Percentiles rank a stretch among this genome's conserved stretches.
Evolutionary conservation across 2,329 filamentous ascomycete species (phyloP).

Genomic region (Thermothelomyces thermophilus): DNA sequence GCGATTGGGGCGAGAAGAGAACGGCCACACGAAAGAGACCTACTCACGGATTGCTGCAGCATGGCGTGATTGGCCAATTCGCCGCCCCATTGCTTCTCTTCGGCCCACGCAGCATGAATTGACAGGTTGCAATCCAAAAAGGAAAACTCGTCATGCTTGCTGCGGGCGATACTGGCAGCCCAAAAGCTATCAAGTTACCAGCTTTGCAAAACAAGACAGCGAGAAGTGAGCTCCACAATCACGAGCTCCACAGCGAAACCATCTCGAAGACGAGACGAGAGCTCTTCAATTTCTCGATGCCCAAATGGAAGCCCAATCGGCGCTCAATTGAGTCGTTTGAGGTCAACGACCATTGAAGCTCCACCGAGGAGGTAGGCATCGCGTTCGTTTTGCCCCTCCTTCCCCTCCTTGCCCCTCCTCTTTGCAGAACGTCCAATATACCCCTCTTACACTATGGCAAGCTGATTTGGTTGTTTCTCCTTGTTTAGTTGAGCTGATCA

Average conservation of each 20-base stretch:
- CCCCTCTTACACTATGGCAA: background rate
- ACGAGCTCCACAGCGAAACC: background rate
- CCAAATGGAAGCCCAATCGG: conserved; percentile 24
- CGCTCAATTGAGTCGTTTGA: conserved; percentile 21
- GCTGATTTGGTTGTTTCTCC: background rate
- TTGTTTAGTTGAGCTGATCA: background rate
- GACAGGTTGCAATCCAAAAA: conserved; percentile 1
- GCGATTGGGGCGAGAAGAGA: background rate
- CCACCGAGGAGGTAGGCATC: conserved; percentile 7
- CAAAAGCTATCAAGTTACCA: background rate
- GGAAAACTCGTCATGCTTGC: too few relatives aligned
- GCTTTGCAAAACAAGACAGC: background rate
- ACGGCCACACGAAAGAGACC: conserved; percentile 15
- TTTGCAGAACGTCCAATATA: background rate
- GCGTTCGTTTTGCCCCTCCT: conserved; percentile 7
- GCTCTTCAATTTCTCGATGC: conserved; percentile 15
- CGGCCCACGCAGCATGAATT: conserved; percentile 3
- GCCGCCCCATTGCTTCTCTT: conserved; percentile 17
- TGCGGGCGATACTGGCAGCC: too few relatives aligned
- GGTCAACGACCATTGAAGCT: conserved; percentile 5
- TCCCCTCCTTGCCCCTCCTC: conserved; percentile 16
- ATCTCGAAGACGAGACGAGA: conserved; percentile 1
- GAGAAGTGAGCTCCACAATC: conserved; percentile 2
- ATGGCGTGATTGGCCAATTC: conserved; percentile 23
- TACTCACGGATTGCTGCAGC: conserved; percentile 10